These are phyloP conservation scores for Cryomyces minteri DNA, from an alignment of 495 filamentous ascomycete genomes.

Conservation along the genomic window DNA sequence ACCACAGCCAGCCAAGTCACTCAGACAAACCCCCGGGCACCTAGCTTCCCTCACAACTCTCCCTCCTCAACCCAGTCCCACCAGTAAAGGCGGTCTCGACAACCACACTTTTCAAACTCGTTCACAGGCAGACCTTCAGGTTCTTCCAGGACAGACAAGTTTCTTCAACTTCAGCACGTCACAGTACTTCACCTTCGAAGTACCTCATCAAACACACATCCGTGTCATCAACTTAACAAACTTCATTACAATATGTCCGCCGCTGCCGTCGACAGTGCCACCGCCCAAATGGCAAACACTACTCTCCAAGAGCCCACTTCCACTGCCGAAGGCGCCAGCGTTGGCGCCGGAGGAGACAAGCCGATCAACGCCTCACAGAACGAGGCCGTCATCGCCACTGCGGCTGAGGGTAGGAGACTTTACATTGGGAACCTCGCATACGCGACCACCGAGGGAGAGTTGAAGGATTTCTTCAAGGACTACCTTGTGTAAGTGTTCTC, in stretches of 20 bases:
- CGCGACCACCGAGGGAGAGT: slow-evolving; percentile 98
- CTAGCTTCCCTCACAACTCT: slow-evolving; percentile 26
- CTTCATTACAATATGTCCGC: slow-evolving; percentile 13
- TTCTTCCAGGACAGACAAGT: slow-evolving; percentile 17
- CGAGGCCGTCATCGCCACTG: slow-evolving; percentile 86
- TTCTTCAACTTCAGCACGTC: slow-evolving; percentile 19
- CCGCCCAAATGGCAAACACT: slow-evolving; percentile 66
- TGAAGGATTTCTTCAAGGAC: slow-evolving; percentile 96
- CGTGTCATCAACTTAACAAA: slow-evolving; percentile 2
- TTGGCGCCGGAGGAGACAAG: slow-evolving; percentile 19
- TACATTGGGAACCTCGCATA: slow-evolving; percentile 99
- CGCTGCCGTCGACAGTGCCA: slow-evolving; percentile 51
- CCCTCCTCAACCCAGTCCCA: slow-evolving; percentile 17
- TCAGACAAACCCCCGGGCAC: slow-evolving; percentile 17
- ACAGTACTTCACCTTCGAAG: slow-evolving; percentile 9
- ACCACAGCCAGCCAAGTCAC: slow-evolving; percentile 7
- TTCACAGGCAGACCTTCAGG: slow-evolving; percentile 16
- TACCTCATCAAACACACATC: neutral
- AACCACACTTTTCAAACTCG: slow-evolving; percentile 8
- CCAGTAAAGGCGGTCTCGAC: slow-evolving; percentile 18
- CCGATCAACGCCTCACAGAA: slow-evolving; percentile 41
- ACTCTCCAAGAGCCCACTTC: slow-evolving; percentile 33
- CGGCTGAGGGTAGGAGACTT: slow-evolving; percentile 93
- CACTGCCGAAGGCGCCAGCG: slow-evolving; percentile 14
- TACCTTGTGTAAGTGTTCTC: slow-evolving; percentile 77